phyloP scores from a whole-genome alignment of 208 protist genomes.

The Acanthamoeba lenticulata region DNA sequence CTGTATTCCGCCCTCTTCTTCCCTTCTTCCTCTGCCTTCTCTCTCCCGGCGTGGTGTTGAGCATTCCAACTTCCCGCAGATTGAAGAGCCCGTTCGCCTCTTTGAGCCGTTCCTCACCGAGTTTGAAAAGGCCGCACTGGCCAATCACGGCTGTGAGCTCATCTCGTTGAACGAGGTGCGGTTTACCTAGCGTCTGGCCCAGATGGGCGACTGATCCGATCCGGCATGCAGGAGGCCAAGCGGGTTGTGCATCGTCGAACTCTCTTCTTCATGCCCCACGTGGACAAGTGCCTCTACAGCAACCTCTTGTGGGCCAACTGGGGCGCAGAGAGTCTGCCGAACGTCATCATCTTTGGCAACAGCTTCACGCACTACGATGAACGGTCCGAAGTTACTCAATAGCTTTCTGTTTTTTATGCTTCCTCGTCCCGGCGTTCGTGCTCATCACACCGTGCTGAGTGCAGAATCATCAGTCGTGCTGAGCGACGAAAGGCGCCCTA shows the following conservation, averaged over 20 bases:
- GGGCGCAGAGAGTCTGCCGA: neutral
- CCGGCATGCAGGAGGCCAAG: neutral
- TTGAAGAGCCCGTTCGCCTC: neutral
- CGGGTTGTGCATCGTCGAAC: neutral
- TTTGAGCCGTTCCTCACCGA: neutral
- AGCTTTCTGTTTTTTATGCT: neutral
- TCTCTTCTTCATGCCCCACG: conserved; percentile 43
- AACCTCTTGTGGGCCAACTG: conserved; percentile 41
- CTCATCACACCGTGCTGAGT: neutral
- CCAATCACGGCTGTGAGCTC: neutral
- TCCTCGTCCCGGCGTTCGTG: too few relatives aligned
- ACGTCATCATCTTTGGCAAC: conserved; percentile 43
- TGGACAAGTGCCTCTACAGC: conserved; percentile 53
- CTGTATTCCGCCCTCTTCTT: too few relatives aligned
- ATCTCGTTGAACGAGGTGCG: conserved; percentile 1
- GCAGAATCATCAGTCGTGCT: neutral
- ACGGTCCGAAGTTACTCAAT: too few relatives aligned
- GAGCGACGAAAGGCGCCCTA: conserved; percentile 29
- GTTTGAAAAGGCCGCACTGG: neutral
- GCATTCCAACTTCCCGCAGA: neutral
- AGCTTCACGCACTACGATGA: conserved; percentile 36
- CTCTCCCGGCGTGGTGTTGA: too few relatives aligned
- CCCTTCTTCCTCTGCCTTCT: too few relatives aligned
- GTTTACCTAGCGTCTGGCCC: too few relatives aligned
- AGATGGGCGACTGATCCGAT: neutral